Evolutionary conservation across 2,329 filamentous ascomycete genomes (phyloP), one percentile per base, ranked within the genome.

Genomic region (Tolypocladium cylindrosporum): DNA sequence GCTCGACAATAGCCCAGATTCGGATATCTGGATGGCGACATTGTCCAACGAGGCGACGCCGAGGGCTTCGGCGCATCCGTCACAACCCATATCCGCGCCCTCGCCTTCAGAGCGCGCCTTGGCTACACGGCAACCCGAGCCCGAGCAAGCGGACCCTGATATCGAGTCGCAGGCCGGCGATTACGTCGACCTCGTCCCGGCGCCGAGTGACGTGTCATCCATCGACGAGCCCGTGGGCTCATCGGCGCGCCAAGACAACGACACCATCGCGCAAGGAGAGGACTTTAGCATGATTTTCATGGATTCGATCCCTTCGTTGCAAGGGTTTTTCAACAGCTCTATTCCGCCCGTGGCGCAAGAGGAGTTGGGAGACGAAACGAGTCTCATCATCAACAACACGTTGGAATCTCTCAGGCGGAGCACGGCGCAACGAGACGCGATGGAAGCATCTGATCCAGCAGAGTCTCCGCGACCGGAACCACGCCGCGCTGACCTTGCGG

Each of bases 211-310:
- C 42, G 59, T 62, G 21, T 74, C 71, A 8, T 73, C 72, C 9
- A 61, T 62, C 21, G 66, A 71, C 41, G 71, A 73, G 55, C 68
- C 59, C 24, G 63, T 59, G 40, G 64, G 57, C 51, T 63, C 62
- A 43, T 58, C 36, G 57, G 63, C 55, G 54, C 66, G 62, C n/a
- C 58, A 55, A 45, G 61, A 57, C 51, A 71, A 74, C 39, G 72
- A 80, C 55, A 79, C 74, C 0, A 73, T 79, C 53, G 73, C 74
- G 4, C 74, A 79, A n/a, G 76, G 72, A 19, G 81, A 84, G 60
- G 78, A 79, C 43, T 83, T 84, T 61, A 84, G 80, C 65, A 83
- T 83, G 79, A 84, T 84, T 58, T 79, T 80, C 39, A 75, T 82
- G 60, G 75, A 81, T 52, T 81, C 79, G 2, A 71, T 84, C 21